Percentiles rank a stretch among this genome's conserved stretches.
Evolutionary conservation across 1,139 yeast genomes (phyloP).

Genomic region (Suhomyces maxii): DNA sequence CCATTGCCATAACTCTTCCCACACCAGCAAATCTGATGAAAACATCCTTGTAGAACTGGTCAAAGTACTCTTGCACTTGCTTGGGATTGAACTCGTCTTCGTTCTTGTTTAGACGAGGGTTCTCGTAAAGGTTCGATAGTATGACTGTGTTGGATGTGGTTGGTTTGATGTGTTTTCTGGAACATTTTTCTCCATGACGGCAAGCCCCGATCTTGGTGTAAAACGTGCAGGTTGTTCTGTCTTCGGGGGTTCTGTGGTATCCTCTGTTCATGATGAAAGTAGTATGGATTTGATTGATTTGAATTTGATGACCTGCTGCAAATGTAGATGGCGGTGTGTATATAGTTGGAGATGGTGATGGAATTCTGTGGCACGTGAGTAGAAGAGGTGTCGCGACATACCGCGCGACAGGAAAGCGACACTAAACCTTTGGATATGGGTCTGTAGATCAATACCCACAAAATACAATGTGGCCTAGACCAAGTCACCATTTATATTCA

Average conservation of each 20-base stretch:
- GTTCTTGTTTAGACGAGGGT: conserved; percentile 52
- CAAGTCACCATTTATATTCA: too few species aligned
- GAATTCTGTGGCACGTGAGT: too few species aligned
- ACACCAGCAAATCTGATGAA: conserved; percentile 67
- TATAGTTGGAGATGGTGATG: too few species aligned
- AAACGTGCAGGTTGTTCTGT: conserved; percentile 46
- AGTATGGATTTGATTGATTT: not conserved
- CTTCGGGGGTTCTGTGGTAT: conserved; percentile 15
- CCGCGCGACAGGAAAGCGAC: too few species aligned
- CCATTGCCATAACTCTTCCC: conserved; percentile 62
- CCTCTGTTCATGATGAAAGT: conserved; percentile 6
- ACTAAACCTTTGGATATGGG: too few species aligned
- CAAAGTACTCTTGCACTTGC: conserved; percentile 56
- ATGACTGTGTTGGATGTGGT: conserved; percentile 65
- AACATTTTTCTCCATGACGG: conserved; percentile 88
- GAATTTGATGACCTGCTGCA: not conserved
- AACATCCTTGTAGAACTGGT: conserved; percentile 70
- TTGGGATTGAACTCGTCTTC: conserved; percentile 27
- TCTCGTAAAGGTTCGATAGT: conserved; percentile 67
- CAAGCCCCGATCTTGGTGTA: conserved; percentile 89
- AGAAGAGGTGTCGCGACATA: too few species aligned
- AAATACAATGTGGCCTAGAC: too few species aligned
- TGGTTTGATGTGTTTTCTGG: conserved; percentile 74
- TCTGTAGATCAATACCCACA: too few species aligned
- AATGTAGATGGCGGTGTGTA: too few species aligned